Conservation (phyloP, 192 early-diverging fungal genomes). For the Rhizoclosmatium globosum region DNA sequence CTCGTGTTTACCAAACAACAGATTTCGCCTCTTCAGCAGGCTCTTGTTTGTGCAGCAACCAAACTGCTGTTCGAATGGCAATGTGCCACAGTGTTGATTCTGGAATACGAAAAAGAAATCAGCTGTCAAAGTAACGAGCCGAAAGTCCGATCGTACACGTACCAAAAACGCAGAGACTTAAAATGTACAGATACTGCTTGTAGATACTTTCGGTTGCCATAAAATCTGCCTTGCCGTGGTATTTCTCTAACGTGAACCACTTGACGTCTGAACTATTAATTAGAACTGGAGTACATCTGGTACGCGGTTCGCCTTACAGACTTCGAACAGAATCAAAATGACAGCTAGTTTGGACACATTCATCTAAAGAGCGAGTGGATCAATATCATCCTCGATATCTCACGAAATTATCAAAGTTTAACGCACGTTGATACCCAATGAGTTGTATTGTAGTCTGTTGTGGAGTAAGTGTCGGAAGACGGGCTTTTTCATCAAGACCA, state of each 20-base stretch:
- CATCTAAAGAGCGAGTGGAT: conserved; percentile 46
- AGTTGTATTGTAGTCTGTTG: conserved; percentile 67
- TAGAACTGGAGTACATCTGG: too few relatives aligned
- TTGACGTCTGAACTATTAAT: conserved; percentile 78
- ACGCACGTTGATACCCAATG: conserved; percentile 39
- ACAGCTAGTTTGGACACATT: conserved; percentile 79
- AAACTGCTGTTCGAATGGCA: conserved; percentile 59
- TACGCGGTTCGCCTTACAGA: too few relatives aligned
- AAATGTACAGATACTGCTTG: conserved; percentile 63
- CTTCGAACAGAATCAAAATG: conserved; percentile 87
- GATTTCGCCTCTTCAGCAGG: neutral
- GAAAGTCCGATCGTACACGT: conserved; percentile 13
- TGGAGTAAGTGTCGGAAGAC: conserved; percentile 88
- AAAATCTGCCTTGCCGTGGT: conserved; percentile 57
- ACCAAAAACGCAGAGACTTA: conserved; percentile 75
- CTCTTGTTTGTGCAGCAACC: conserved; percentile 22
- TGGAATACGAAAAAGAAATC: conserved; percentile 34
- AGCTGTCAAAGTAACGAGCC: neutral
- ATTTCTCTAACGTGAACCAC: conserved; percentile 88
- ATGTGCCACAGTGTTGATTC: conserved; percentile 70
- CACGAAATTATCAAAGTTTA: neutral
- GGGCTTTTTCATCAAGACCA: conserved; percentile 86
- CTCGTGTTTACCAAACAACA: neutral
- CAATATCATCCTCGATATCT: neutral
- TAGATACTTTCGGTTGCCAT: conserved; percentile 60